Evolutionary conservation across 2,329 filamentous ascomycete genomes (phyloP), one percentile per base, ranked within the genome.

Genomic region (Madurella fahalii): DNA sequence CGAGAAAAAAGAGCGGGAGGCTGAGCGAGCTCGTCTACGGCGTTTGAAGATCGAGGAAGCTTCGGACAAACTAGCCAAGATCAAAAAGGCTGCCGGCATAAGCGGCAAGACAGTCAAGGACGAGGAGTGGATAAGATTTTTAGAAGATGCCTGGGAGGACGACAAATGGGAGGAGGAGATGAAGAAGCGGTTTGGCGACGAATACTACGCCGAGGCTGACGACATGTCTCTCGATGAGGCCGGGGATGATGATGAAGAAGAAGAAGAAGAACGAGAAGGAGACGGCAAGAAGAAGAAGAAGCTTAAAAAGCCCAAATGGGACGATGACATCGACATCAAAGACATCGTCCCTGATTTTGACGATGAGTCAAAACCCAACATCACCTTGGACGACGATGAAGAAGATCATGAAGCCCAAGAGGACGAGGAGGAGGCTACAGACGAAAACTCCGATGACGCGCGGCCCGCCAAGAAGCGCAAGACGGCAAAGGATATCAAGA

Each of bases 281-380:
- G 84, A 82, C 68, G 84, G 82, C 67, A 84, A 83, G 61, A 85
- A 79, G 65, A 78, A 82, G 61, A 85, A 80, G 66, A 78, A 78
- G 60, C 73, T 81, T 9, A 90, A 89, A 78, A 95, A 95, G 74
- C 90, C 90, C 9, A 89, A 84, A 59, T 99, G 93, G 87, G 90
- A 96, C 64, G 91, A 97, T 66, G 94, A 99, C 68, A 96, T 99
- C 64, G 92, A 97, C 68, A 97, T 99, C 74, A 90, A 88, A 58
- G 93, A 96, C 69, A 79, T 96, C 48, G 76, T 96, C 30, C 91
- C 90, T 1, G 90, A 95, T 58, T 96, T 95, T 67, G 83, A 89
- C 17, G 88, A 90, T 25, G 82, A 82, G 15, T 68, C 45, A 18
- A 73, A 77, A 47, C 80, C 82, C 17, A 73, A 74, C 1, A 72